Base-by-base conservation (phyloP, 2,329 filamentous ascomycete genomes). In the Westerdykella aurantiaca region DNA sequence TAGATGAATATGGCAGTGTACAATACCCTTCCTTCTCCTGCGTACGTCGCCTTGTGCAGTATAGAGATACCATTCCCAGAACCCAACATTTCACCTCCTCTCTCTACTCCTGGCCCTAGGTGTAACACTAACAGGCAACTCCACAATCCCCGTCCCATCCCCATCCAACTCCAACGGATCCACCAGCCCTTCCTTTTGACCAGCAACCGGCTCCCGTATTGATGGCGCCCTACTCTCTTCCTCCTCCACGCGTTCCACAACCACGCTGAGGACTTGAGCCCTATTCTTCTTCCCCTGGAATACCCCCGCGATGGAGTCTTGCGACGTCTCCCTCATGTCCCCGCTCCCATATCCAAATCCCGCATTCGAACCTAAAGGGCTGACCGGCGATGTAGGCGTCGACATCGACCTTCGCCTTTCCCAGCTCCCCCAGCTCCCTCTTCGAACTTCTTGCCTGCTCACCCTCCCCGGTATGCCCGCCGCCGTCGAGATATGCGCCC, bases 121-220 rank as follows among this genome's bases (percentile, higher is more conserved):
- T 34, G 56, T 60, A 23, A 57, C 42, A 34, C 44, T 53, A 12
- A 43, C 44, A 25, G 58, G 57, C 45, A 56, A 39, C 45, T 61
- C 57, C 5, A 52, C 45, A 11, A 57, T 41, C 13, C 43, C 48
- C 14, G 49, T 51, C 3, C 34, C 39, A 25, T 44, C 40, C 3
- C 54, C 55, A 34, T 60, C 58, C 34, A 61, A 34, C 34, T 61
- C 58, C 31, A 61, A 37, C 17, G 58, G 50, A 39, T 42, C 51
- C 12, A 38, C 49, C 17, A 61, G 29, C 4, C 58, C 58, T 39
- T 61, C 58, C 18, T 39, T 46, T 33, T 61, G 56, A n/a, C 58
- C 58, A 1, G 53, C 51, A 16, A 61, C 57, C 17, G 58, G 58
- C 42, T 60, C 51, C 14, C 42, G 37, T 9, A 29, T 44, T 37